These are phyloP conservation scores for Colletotrichum abscissum DNA, from an alignment of 2,329 filamentous ascomycete species.

Conservation along the genomic window DNA sequence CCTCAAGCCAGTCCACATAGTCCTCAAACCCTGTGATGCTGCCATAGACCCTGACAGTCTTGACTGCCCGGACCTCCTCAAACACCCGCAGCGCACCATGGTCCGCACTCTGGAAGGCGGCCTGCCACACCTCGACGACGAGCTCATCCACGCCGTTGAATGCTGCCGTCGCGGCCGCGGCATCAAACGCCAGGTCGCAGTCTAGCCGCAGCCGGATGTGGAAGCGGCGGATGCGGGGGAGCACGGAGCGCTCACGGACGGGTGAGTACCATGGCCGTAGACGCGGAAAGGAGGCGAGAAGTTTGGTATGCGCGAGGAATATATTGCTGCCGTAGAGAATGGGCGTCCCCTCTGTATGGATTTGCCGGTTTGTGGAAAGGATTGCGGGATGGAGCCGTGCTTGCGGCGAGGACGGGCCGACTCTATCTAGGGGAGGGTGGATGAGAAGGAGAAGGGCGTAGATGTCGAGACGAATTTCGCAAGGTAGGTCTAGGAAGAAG, in stretches of 20 bases:
- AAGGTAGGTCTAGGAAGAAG: conserved; percentile 52
- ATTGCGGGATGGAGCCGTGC: conserved; percentile 49
- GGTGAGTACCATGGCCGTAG: conserved; percentile 47
- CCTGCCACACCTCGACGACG: conserved; percentile 52
- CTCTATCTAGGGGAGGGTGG: conserved; percentile 41
- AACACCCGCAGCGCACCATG: conserved; percentile 52
- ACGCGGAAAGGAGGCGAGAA: conserved; percentile 55
- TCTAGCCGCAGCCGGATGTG: conserved; percentile 55
- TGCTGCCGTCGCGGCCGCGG: conserved; percentile 43
- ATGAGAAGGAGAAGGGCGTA: conserved; percentile 54
- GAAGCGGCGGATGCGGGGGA: conserved; percentile 51
- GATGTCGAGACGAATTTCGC: conserved; percentile 59
- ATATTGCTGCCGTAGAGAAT: conserved; percentile 57
- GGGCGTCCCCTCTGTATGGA: conserved; percentile 52
- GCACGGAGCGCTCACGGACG: conserved; percentile 42
- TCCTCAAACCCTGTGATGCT: conserved; percentile 53
- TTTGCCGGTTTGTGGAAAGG: conserved; percentile 53
- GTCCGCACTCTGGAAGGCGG: conserved; percentile 50
- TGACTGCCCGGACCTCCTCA: conserved; percentile 55
- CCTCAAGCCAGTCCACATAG: conserved; percentile 55
- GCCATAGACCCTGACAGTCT: conserved; percentile 48
- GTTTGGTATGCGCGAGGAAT: conserved; percentile 54
- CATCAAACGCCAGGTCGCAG: conserved; percentile 47
- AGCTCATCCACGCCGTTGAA: conserved; percentile 53
- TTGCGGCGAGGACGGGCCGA: conserved; percentile 26